phyloP scores from a whole-genome alignment of 2,329 filamentous ascomycete genomes.

The Albophoma yamanashiensis region DNA sequence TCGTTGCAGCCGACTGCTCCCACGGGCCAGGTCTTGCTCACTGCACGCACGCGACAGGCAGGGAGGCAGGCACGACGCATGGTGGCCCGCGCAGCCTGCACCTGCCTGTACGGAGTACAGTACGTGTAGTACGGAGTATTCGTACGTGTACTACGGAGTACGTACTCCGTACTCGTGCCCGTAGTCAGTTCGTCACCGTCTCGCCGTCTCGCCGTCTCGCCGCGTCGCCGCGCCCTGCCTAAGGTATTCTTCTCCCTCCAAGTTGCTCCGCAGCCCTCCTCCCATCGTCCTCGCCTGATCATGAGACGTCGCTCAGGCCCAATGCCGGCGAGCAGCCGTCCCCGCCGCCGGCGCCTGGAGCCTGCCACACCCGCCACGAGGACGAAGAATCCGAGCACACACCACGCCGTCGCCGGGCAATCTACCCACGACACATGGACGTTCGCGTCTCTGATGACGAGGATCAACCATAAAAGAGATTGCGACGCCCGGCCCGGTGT shows the following conservation, averaged over 20 bases:
- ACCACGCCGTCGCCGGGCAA: not conserved
- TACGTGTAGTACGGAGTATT: no score
- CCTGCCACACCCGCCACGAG: not conserved
- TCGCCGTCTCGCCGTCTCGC: no score
- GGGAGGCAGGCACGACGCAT: not conserved
- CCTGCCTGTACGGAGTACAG: no score
- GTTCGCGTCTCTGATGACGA: not conserved
- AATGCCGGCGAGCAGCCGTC: not conserved
- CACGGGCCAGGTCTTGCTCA: not conserved
- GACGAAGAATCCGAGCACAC: not conserved
- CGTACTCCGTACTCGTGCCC: no score
- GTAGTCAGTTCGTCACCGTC: no score
- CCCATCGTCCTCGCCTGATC: not conserved
- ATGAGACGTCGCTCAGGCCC: not conserved
- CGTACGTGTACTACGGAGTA: no score
- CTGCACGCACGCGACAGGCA: not conserved
- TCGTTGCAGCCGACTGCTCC: not conserved
- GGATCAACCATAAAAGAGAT: not conserved
- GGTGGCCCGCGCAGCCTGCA: not conserved
- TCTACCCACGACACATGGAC: not conserved
- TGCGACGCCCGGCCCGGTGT: not conserved
- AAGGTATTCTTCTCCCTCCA: not conserved
- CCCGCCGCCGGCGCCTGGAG: not conserved
- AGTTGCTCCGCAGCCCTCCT: not conserved
- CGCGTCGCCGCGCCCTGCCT: not conserved